These are phyloP conservation scores for Lentinula aciculospora DNA, from an alignment of 768 basidiomycete genomes.

Conservation along the genomic window DNA sequence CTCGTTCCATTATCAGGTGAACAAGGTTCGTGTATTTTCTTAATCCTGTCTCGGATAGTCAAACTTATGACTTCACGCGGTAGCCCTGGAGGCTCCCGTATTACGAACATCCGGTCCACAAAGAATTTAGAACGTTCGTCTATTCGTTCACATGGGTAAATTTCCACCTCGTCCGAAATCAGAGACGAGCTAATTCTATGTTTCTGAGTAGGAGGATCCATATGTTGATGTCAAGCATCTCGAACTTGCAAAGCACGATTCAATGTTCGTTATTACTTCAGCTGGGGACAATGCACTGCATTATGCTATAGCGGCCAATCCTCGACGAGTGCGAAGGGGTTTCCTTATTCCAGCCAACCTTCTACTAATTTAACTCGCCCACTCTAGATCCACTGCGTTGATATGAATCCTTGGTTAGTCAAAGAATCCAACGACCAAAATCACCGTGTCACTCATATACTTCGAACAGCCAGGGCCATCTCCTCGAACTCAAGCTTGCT, in stretches of 20 bases:
- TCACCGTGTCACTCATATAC: not conserved
- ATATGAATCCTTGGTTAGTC: constrained; percentile 59
- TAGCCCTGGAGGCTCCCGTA: constrained; percentile 67
- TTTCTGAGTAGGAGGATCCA: constrained; percentile 55
- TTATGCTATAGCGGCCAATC: constrained; percentile 64
- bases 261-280: constrained; percentile 68
- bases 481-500: constrained; percentile 76
- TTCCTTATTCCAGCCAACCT: not conserved
- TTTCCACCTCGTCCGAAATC: not conserved
- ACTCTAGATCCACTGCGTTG: constrained; percentile 58
- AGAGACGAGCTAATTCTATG: not conserved
- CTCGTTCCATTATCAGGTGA: constrained; percentile 58
- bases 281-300: constrained; percentile 80
- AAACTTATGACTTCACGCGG: constrained; percentile 8
- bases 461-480: constrained; percentile 56
- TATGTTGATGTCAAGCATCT: constrained; percentile 65
- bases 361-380: not conserved
- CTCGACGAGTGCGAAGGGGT: constrained; percentile 40
- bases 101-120: constrained; percentile 63
- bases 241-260: constrained; percentile 52
- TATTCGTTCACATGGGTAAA: constrained; percentile 59
- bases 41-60: not conserved
- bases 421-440: not conserved
- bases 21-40: constrained; percentile 27
- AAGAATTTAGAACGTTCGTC: constrained; percentile 57